Percentiles rank a stretch among this genome's conserved stretches.
Evolutionary conservation across 331 rosid genomes (phyloP).

Genomic region (Acacia concinna): DNA sequence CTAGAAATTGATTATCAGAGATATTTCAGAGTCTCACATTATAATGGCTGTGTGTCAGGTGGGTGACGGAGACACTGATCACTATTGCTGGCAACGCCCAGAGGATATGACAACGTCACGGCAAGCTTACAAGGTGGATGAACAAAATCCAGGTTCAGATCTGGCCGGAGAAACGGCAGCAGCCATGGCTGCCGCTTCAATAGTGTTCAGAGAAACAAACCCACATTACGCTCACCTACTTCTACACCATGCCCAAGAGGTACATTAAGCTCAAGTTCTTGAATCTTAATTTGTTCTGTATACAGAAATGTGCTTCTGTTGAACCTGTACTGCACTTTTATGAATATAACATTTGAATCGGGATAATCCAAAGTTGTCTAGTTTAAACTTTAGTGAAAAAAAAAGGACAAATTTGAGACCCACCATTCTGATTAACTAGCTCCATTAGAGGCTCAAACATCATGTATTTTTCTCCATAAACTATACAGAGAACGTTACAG

Average conservation of each 20-base stretch:
- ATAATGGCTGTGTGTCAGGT: slow-evolving; percentile 46
- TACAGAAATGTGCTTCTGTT: background rate
- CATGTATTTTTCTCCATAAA: background rate
- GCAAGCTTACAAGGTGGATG: slow-evolving; percentile 88
- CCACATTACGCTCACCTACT: slow-evolving; percentile 87
- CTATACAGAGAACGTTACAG: background rate
- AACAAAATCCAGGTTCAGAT: slow-evolving; percentile 86
- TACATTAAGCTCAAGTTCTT: slow-evolving; percentile 18
- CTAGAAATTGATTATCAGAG: background rate
- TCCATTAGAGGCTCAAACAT: background rate
- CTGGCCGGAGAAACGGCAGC: slow-evolving; percentile 95
- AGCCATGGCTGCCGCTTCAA: slow-evolving; percentile 89
- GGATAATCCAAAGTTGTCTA: background rate
- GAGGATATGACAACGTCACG: slow-evolving; percentile 99
- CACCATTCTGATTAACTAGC: background rate
- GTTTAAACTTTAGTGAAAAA: background rate
- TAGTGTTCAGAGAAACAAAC: slow-evolving; percentile 75
- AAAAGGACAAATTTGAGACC: background rate
- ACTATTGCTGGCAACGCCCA: slow-evolving; percentile 96
- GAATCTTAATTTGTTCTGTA: background rate
- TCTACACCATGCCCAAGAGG: slow-evolving; percentile 87
- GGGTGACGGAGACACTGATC: slow-evolving; percentile 98
- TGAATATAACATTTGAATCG: background rate
- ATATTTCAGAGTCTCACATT: background rate
- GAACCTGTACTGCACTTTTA: background rate